Conservation (phyloP, 2,329 filamentous ascomycete species). For the Penicillium sp. region DNA sequence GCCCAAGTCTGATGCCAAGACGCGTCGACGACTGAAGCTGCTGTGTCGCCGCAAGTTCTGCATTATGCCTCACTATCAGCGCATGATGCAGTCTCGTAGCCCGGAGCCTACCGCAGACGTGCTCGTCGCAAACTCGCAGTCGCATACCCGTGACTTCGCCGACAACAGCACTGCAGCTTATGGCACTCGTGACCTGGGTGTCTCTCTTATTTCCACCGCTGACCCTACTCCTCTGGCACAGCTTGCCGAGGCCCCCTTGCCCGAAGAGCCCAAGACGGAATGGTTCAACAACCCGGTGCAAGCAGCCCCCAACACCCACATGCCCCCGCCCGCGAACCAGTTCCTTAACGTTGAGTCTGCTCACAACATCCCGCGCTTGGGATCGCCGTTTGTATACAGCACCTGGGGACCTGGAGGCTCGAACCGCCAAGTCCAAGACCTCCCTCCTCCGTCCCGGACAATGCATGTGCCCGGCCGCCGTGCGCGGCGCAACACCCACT, state of each 20-base stretch:
- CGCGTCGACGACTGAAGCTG: conserved; percentile 57
- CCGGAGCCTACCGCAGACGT: conserved; percentile 56
- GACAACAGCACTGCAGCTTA: conserved; percentile 34
- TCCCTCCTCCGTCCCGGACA: conserved; percentile 37
- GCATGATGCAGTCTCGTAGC: conserved; percentile 59
- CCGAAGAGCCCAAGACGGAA: conserved; percentile 25
- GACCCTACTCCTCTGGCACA: conserved; percentile 38
- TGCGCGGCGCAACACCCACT: conserved; percentile 53
- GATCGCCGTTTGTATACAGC: conserved; percentile 50
- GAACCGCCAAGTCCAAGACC: conserved; percentile 30
- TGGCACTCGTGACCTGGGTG: conserved; percentile 45
- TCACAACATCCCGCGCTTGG: conserved; percentile 40
- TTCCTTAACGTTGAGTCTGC: conserved; percentile 15
- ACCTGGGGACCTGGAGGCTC: conserved; percentile 49
- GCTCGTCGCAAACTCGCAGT: conserved; percentile 29
- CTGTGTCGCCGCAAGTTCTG: conserved; percentile 62
- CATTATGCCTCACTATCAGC: conserved; percentile 63
- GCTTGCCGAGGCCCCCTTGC: conserved; percentile 31
- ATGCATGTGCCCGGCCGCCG: conserved; percentile 46
- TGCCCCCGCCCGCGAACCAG: conserved; percentile 7
- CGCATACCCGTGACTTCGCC: conserved; percentile 24
- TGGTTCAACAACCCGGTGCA: conserved; percentile 40
- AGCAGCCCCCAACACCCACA: conserved; percentile 3
- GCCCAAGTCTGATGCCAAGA: conserved; percentile 59
- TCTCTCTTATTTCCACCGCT: conserved; percentile 44